Base-by-base conservation (phyloP, 2,329 filamentous ascomycete genomes). In the Epicoccum sorghinum region DNA sequence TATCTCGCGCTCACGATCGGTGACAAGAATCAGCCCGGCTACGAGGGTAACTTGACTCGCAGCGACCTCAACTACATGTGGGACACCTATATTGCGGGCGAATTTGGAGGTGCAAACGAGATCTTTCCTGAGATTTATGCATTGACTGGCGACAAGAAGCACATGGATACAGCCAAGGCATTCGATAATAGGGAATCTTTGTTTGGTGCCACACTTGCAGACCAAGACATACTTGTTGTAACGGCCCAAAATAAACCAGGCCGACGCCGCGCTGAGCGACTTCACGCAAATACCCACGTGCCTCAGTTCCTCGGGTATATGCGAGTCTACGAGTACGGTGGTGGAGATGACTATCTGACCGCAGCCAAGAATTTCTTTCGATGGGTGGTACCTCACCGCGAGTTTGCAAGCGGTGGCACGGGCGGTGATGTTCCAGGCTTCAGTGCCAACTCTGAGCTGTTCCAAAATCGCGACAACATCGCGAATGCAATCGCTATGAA, bases 31-130 rank as follows among this genome's bases (percentile, higher is more conserved):
- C 47, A 49, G 8, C 47, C 47, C 10, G 47, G 38, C 4, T 49
- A 49, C 18, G 13, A 49, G n/a, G 47, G 47, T 4, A 49, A 49
- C 13, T 12, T 49, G 23, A 49, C 47, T 4, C 30, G 47, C 10
- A 49, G 47, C n/a, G 47, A 49, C 18, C 47, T 49, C 30, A 49
- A 49, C 32, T 49, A 49, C 24, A 49, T 49, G 47, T 49, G 47
- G 47, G 47, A 49, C n/a, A 42, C 47, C 12, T 49, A 49, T 23
- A 42, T 49, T 22, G 47, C 47, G 2, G 47, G 47, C 30, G 47
- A 49, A 30, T 49, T 37, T 8, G 47, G 47, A 12, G 47, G 38
- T 13, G 47, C 47, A 10, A 49, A 49, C 12, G 47, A 49, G 24
- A 22, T 48, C 3, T 48, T 48, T 7, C 46, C 46, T 22, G 46